Base-by-base conservation (phyloP, 2,329 filamentous ascomycete species). In the Penicillium freii region DNA sequence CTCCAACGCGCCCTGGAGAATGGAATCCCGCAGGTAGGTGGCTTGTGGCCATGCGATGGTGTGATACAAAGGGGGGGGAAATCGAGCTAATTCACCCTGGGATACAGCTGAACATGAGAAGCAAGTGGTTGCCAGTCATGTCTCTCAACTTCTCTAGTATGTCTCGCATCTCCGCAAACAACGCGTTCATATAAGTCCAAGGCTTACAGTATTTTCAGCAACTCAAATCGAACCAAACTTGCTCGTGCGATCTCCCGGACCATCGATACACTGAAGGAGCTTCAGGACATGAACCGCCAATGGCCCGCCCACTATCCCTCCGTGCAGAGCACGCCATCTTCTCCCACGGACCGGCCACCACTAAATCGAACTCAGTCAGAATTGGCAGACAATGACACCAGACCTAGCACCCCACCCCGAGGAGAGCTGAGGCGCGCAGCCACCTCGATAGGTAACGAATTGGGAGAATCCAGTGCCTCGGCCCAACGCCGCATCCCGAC, bases 261-360 rank as follows among this genome's bases (percentile, higher is more conserved):
- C 9, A 85, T 97, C 57, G 91, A 97, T 59, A 85, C 91, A 2
- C 78, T 99, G 63, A 88, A 89, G 73, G 86, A 85, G 58, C 82
- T 99, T 56, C 92, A 96, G 74, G 84, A 92, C 61, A 94, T 91
- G 83, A 99, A 99, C 70, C 80, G 88, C 15, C 84, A 87, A 69
- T 97, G 94, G 94, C 94, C 94, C 1, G 93, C 92, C 33, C 90
- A 95, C 72, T 99, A 99, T 73, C 94, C 94, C 52, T 91, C 92
- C 2, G 71, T 72, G 8, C 71, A 71, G 52, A 69, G 53, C 53
- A 60, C 54, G n/a, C 62, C 69, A 34, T 53, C 59, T 23, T 68
- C 68, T 10, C 64, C 68, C 19, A 60, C 66, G 61, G 71, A 59
- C 66, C 77, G 73, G 53, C 74, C 77, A 9, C 56, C 64, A 6